Evolutionary conservation across 768 basidiomycete species (phyloP), one percentile per base, ranked within the genome.

Genomic region (Termitomyces sp.): DNA sequence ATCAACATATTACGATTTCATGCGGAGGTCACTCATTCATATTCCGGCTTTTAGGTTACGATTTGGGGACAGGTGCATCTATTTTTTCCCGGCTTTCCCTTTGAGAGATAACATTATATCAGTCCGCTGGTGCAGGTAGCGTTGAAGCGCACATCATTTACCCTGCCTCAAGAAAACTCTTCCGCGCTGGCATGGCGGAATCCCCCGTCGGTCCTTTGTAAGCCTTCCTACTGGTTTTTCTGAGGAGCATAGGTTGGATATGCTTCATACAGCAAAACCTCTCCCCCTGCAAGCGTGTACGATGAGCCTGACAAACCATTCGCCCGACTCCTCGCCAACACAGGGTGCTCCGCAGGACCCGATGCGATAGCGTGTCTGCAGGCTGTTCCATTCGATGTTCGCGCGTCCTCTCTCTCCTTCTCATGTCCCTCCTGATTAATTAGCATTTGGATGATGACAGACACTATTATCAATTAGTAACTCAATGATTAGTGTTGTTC

Each of bases 141-240:
- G 79, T 75, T 0, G 74, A 80, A 63, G 67, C 77, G 1, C 80
- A 81, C 44, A 70, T 81, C 22, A 54, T 82, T 5, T 82, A 70
- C 63, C 75, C 78, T 1, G 33, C 78, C 0, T n/a, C 58, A 2
- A 64, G 64, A 30, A 60, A 64, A 1, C 72, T 81, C 0, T 83
- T 84, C 71, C 75, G 81, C 6, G 80, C 81, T 2, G 81, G 71
- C 28, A 83, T 84, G 14, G 72, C 76, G 3, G 80, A 83, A 58
- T 83, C 81, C 0, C 72, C 79, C 0, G 78, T 76, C 12, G 80
- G 82, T 4, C 81, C 82, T 35, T 81, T 83, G 81, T 82, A 62
- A 46, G 81, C 45, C 42, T 24, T 40, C 2, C 18, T 12, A 1
- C 2, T n/a, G 18, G 5, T 8, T 9, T 2, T 1, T 13, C 16